Evolutionary conservation across 2,329 filamentous ascomycete genomes (phyloP), one percentile per base, ranked within the genome.

Genomic region (Dichotomopilus funicola): DNA sequence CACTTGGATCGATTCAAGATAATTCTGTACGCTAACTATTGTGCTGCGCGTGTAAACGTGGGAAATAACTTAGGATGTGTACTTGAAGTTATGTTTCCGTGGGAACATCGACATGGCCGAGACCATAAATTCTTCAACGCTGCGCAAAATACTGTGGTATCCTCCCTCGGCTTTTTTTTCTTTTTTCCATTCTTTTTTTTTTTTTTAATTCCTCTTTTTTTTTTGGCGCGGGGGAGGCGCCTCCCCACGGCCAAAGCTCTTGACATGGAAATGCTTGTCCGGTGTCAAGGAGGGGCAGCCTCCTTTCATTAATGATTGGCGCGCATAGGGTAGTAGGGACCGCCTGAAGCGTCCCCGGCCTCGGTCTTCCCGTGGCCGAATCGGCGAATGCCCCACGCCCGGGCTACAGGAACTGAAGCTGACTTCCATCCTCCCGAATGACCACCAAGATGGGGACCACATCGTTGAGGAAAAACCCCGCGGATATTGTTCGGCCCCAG

Each of bases 321-420:
- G 56, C 53, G 56, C 34, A 40, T 55, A 53, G 19, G 13, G 27
- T 7, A 53, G 13, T 33, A n/a, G 13, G 38, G 12, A 6, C 11
- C 56, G 40, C 44, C 43, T 40, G 41, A 47, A 40, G 34, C 49
- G 6, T 49, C 45, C 44, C 40, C 56, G 52, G 40, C 35, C 49
- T 59, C 59, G 59, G 56, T 49, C 44, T 57, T 55, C 56, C 44
- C 46, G 46, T 38, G 45, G 47, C 59, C 59, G 59, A 59, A 19
- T 45, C 42, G 38, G 55, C 42, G 46, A 47, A 37, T 46, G 2
- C 2, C n/a, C n/a, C 40, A 11, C 47, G 6, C 37, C 33, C 47
- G 27, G 5, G 36, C 27, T 33, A 13, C 27, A 31, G 13, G 49
- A 40, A 2, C 44, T 41, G 31, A 41, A 38, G 55, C 54, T 36